Evolutionary conservation across 1,284 basidiomycete species (phyloP), one percentile per base, ranked within the genome.

Genomic region (Thecaphora thlaspeos): DNA sequence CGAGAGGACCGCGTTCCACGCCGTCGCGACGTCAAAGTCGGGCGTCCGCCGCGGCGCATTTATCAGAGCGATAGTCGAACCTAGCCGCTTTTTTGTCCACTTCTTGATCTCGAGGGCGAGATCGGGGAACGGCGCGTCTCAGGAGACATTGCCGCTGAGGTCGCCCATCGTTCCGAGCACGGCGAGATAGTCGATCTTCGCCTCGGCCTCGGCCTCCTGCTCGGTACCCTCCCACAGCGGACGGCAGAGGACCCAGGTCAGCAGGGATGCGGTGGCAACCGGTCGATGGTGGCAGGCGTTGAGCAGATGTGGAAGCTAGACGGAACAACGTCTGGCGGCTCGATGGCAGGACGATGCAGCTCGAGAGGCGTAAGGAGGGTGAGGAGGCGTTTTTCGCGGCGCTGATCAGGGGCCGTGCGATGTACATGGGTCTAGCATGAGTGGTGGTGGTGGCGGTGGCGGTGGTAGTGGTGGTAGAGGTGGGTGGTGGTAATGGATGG

Each of bases 131-230:
- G 69, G 69, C 22, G 69, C 52, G 11, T 61, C 54, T 66, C 69
- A 71, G 5, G 46, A 34, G 15, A 71, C 66, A 17, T 62, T 60
- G 39, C 65, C 66, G 23, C 47, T 41, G 9, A 71, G 51, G 42
- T 71, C 69, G 7, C 69, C 69, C 57, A 62, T 63, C 0, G 69
- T 71, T 2, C 69, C 69, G 12, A 71, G 54, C 2, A 69, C 51
- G 2, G 60, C 63, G n/a, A 71, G 55, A 41, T 65, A 71, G 48
- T 69, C 62, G 48, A 69, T 47, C 1, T 42, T 43, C 7, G 30
- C 40, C 44, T 62, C 59, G 12, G 62, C 57, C 10, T 41, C 37
- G 5, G 34, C 26, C 2, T 28, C 26, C 9, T 48, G 21, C 0
- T 40, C 42, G 3, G 41, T 28, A 11, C 26, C 26, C 26, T 28